phyloP scores from a whole-genome alignment of 495 filamentous ascomycete genomes.

The Bacidia rubella region DNA sequence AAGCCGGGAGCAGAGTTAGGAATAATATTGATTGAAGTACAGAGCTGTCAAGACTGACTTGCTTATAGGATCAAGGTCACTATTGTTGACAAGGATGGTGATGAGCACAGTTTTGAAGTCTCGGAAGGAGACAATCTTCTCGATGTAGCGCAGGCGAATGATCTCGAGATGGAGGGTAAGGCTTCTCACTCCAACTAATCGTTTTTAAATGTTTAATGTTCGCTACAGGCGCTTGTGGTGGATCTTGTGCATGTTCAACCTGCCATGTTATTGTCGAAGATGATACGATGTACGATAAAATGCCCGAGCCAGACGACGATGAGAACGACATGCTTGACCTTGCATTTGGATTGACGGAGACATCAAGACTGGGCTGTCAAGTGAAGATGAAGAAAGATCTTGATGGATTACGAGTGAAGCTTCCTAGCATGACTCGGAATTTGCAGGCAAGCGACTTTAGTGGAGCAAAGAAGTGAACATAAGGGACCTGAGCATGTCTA shows the following conservation, averaged over 20 bases:
- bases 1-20: slow-evolving; percentile 90
- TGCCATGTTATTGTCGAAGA: slow-evolving; percentile 91
- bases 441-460: slow-evolving; percentile 88
- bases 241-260: slow-evolving; percentile 91
- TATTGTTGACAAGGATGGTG: slow-evolving; percentile 88
- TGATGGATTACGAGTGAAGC: slow-evolving; percentile 68
- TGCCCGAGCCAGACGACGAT: slow-evolving; percentile 87
- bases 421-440: slow-evolving; percentile 92
- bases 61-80: slow-evolving; percentile 63
- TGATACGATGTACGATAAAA: slow-evolving; percentile 74
- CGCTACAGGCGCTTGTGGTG: slow-evolving; percentile 67
- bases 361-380: slow-evolving; percentile 90
- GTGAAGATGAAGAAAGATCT: slow-evolving; percentile 80
- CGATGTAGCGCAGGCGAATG: slow-evolving; percentile 87
- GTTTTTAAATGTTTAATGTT: not conserved
- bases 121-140: slow-evolving; percentile 79
- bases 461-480: slow-evolving; percentile 26
- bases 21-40: not conserved
- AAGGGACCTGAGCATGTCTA: not conserved
- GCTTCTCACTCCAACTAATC: not conserved
- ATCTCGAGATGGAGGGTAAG: slow-evolving; percentile 90
- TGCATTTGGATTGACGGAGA: slow-evolving; percentile 92
- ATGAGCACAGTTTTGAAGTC: slow-evolving; percentile 61
- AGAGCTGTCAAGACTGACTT: not conserved
- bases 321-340: slow-evolving; percentile 99